Base-by-base conservation (phyloP, 2,329 filamentous ascomycete species). In the Cordyceps militaris region DNA sequence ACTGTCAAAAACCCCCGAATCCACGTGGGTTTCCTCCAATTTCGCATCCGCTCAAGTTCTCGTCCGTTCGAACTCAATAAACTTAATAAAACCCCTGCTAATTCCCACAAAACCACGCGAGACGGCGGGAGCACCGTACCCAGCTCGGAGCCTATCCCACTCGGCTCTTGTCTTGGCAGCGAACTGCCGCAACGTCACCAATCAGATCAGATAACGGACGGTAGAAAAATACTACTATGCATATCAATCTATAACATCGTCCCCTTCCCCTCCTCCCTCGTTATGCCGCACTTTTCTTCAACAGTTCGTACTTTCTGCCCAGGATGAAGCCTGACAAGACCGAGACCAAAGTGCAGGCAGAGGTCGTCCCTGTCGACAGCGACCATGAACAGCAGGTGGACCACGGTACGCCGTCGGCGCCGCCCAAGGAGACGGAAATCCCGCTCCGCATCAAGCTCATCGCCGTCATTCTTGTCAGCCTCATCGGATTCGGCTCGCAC, bases 401-500 rank as follows among this genome's bases (percentile, higher is more conserved):
- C 9, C 11, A 43, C 10, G 16, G 50, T n/a, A 24, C 50, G n/a
- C 16, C 36, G 7, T 16, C 50, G n/a, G 36, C 16, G 16, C 38
- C 50, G 24, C 14, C 32, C 16, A 21, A 40, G 16, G 43, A 38
- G 30, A 53, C 50, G 50, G 38, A 6, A 6, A 56, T 56, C 43
- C 68, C 68, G 2, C 7, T 63, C 58, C 66, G 61, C 44, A 66
- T 69, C 62, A 70, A 70, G 60, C 63, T 70, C 51, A 48, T 65
- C 0, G 68, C 80, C 0, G 76, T 84, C 3, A 49, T 81, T 0
- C 64, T 82, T 9, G 78, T 81, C 2, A 77, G 76, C 14, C 67
- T 74, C 56, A 82, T 85, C 61, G 80, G 82, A 1, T 85, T 85
- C 62, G 82, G 82, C 0, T 80, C 79, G 0, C 76, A 79, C 23